These are phyloP conservation scores for Rugonectria rugulosa DNA, from an alignment of 2,329 filamentous ascomycete genomes.

Conservation along the genomic window DNA sequence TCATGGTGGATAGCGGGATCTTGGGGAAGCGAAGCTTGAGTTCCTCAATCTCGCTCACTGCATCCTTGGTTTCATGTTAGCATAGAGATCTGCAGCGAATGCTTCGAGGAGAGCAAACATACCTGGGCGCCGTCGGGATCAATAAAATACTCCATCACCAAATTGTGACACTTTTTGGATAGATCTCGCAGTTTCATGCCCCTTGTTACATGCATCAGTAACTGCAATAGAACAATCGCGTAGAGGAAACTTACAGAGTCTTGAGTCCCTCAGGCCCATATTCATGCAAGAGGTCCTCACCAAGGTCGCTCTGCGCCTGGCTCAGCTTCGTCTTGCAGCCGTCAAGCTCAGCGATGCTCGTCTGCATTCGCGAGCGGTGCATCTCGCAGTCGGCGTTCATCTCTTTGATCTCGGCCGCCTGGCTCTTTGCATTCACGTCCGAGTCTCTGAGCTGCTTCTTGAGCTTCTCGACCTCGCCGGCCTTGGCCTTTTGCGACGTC, in stretches of 20 bases:
- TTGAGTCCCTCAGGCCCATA: conserved; percentile 30
- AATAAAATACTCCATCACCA: conserved; percentile 40
- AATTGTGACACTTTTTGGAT: conserved; percentile 33
- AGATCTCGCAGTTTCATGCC: conserved; percentile 34
- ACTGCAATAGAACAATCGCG: no score
- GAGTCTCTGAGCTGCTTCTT: conserved; percentile 27
- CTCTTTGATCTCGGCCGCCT: conserved; percentile 34
- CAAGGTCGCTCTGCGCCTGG: conserved; percentile 33
- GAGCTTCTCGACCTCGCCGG: conserved; percentile 54
- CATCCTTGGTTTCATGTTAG: conserved; percentile 21
- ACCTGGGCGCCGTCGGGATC: conserved; percentile 36
- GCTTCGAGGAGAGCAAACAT: neutral
- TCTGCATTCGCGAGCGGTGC: conserved; percentile 35
- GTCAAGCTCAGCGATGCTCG: conserved; percentile 25
- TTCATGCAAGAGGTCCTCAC: conserved; percentile 30
- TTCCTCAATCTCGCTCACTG: conserved; percentile 35
- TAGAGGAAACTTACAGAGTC: conserved; percentile 35
- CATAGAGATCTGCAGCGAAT: neutral
- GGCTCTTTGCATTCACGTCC: conserved; percentile 26
- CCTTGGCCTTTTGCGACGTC: conserved; percentile 50
- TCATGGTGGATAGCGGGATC: conserved; percentile 35
- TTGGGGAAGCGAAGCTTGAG: conserved; percentile 31
- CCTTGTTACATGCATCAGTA: conserved; percentile 20
- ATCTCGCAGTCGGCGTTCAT: conserved; percentile 38
- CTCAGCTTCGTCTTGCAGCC: conserved; percentile 30